A percentile compares a stretch with the other conserved stretches of the same genome.
phyloP scores from a whole-genome alignment of 768 basidiomycete genomes.

The Galerina marginata region DNA sequence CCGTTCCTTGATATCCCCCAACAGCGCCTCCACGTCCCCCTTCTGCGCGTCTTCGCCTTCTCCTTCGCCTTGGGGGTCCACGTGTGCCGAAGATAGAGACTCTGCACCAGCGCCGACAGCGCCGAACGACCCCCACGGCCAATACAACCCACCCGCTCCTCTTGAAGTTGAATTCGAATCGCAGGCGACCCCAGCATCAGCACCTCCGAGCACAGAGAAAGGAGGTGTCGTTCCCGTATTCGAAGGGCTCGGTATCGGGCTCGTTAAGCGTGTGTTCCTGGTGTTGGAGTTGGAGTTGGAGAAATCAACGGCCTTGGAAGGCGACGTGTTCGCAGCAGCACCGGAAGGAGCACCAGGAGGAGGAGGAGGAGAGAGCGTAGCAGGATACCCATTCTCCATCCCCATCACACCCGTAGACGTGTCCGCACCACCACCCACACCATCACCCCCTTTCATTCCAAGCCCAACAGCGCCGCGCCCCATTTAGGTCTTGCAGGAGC shows the following conservation, averaged over 20 bases:
- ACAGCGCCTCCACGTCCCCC: conserved; percentile 8
- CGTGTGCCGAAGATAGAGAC: background rate
- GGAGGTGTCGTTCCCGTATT: conserved; percentile 37
- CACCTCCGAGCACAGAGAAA: conserved; percentile 31
- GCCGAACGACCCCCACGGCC: conserved; percentile 27
- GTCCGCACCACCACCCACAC: too few species aligned
- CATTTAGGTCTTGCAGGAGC: background rate
- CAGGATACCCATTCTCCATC: background rate
- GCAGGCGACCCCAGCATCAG: conserved; percentile 1
- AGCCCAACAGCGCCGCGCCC: background rate
- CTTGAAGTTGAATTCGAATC: background rate
- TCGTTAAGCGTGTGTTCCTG: conserved; percentile 3
- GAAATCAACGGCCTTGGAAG: background rate
- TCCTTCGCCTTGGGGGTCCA: too few species aligned
- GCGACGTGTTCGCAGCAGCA: too few species aligned
- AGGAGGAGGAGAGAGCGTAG: background rate
- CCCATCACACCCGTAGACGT: background rate
- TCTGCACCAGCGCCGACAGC: background rate
- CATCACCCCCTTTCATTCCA: too few species aligned
- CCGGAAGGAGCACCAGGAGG: background rate
- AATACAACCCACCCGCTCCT: too few species aligned
- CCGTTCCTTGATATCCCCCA: conserved; percentile 32
- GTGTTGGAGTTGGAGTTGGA: background rate
- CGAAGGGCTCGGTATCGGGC: conserved; percentile 12
- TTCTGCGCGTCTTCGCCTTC: background rate